Base-by-base conservation (phyloP, 805 yeast genomes). In the Metschnikowia kunwiensis region DNA sequence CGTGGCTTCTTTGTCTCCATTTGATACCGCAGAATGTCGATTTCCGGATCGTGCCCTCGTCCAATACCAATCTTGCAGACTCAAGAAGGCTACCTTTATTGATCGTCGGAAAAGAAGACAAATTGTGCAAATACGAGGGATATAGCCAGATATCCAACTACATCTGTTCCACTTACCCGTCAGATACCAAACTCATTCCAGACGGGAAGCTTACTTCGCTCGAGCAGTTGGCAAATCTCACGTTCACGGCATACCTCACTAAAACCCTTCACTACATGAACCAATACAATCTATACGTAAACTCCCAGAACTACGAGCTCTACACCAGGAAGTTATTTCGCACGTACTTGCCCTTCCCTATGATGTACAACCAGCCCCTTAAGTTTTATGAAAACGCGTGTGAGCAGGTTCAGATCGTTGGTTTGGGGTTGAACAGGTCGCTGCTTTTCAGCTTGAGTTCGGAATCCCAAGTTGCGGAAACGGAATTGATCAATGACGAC, bases 321-420 rank as follows among this genome's bases (percentile, higher is more conserved):
- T 79, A 70, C 47, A 75, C 87, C 4, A 66, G 86, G 42, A 72
- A 72, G 15, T 49, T 72, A 12, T 80, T 80, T 52, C 62, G 68
- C 28, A 47, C 61, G 4, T 70, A 75, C 38, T 57, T 82, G 13
- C 82, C 85, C 5, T 83, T 82, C 61, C 91, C 89, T 7, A 71
- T 81, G 74, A 85, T 82, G 73, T 82, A 82, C 53, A 75, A 75
- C 42, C 77, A 81, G 15, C 88, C 89, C 1, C 44, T 77, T 24
- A 62, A 59, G 27, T 65, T 67, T 38, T 68, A 68, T 47, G 52
- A 56, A 34, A 38, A 44, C 26, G 74, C 74, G 1, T 60, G 61
- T 37, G 58, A 55, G 13, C 61, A 57, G 40, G 61, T 63, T 9
- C 46, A 53, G 30, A 28, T 49, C 11, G 42, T 61, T 5, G 72